Base-by-base conservation (phyloP, 2,329 filamentous ascomycete species). In the Microcyclospora tardicrescens region DNA sequence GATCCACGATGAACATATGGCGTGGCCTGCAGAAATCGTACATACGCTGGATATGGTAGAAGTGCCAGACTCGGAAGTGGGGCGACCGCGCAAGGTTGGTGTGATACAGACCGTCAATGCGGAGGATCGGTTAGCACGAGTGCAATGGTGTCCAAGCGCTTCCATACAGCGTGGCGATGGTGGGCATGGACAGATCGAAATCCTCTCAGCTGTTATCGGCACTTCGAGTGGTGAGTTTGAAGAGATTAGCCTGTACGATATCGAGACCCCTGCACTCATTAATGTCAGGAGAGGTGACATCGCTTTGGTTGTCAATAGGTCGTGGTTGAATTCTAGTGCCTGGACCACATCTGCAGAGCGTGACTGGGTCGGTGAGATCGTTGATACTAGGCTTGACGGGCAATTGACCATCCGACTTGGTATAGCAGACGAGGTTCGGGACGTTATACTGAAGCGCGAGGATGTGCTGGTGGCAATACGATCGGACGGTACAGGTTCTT, bases 231-330 rank as follows among this genome's bases (percentile, higher is more conserved):
- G 46, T 3, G 39, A 49, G 5, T 49, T 60, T 24, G 68, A 73
- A 46, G 67, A 74, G 31, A 64, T 76, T 16, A 76, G 72, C 41
- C 50, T 77, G 31, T 77, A 77, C 51, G 74, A 78, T 43, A 66
- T 77, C 28, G 61, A 62, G 39, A 64, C 64, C 2, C 67, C 67
- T 28, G 61, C 63, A n/a, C 62, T 61, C 5, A 46, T 77, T 35
- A 66, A 64, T 30, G 63, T 67, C 30, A 58, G 64, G 31, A 57
- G 67, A 42, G 68, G 67, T 6, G 72, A 76, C 49, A 67, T 73
- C 39, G 72, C 75, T 2, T 51, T 75, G 10, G 51, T 76, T 10
- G 61, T 66, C 10, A 38, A 41, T 2, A 27, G 37, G 15, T 12
- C 29, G 4, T 49, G 51, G 27, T 38, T 16, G 24, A 5, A 15